These are phyloP conservation scores for Xerocomellus dryophilus DNA, from an alignment of 768 basidiomycete species.

Conservation along the genomic window DNA sequence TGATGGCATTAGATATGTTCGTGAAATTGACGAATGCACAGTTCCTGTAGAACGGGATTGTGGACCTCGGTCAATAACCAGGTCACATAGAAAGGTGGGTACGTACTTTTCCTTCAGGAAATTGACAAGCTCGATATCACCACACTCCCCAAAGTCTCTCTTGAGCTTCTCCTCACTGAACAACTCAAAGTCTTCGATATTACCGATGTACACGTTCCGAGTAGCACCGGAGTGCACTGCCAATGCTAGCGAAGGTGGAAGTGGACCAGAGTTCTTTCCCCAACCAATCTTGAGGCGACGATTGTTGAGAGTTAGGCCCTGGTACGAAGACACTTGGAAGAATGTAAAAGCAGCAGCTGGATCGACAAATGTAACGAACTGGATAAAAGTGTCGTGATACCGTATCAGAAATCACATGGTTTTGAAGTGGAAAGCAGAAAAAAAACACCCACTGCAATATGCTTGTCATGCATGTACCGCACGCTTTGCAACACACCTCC, in stretches of 20 bases:
- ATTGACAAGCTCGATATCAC: slow-evolving; percentile 96
- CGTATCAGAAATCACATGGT: neutral
- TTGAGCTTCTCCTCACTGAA: slow-evolving; percentile 89
- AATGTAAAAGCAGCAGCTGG: slow-evolving; percentile 91
- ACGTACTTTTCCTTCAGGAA: slow-evolving; percentile 91
- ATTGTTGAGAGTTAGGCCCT: slow-evolving; percentile 89
- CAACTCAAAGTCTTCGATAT: slow-evolving; percentile 91
- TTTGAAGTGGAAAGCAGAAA: neutral
- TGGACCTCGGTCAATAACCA: neutral
- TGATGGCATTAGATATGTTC: slow-evolving; percentile 92
- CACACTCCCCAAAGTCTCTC: slow-evolving; percentile 92
- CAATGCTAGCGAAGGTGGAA: slow-evolving; percentile 78
- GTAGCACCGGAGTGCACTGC: slow-evolving; percentile 93
- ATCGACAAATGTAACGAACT: slow-evolving; percentile 97
- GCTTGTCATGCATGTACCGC: slow-evolving; percentile 94
- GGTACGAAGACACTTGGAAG: slow-evolving; percentile 87
- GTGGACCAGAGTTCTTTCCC: slow-evolving; percentile 93
- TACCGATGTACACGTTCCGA: slow-evolving; percentile 94
- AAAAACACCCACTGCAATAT: slow-evolving; percentile 74
- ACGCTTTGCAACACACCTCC: slow-evolving; percentile 97
- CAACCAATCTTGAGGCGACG: slow-evolving; percentile 95
- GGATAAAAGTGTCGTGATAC: neutral
- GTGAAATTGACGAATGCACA: slow-evolving; percentile 97
- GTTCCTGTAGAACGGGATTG: slow-evolving; percentile 50
- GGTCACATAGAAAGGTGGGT: slow-evolving; percentile 25